A percentile compares a stretch with the other conserved stretches of the same genome.
phyloP scores from a whole-genome alignment of 805 yeast species.

The Maudiozyma serrabonitensis region DNA sequence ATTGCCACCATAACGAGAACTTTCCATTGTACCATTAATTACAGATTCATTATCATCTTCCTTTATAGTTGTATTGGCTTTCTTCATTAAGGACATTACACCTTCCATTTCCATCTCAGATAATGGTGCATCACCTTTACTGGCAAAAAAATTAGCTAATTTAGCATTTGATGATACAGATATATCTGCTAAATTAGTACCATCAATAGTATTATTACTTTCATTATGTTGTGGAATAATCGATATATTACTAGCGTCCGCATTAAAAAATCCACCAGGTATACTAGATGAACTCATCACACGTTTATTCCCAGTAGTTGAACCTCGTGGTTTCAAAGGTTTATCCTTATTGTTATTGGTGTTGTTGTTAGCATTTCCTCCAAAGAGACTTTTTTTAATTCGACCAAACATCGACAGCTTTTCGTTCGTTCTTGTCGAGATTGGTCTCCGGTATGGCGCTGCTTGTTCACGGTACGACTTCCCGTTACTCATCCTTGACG shows the following conservation, averaged over 20 bases:
- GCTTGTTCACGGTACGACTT: constrained; percentile 6
- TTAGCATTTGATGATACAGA: constrained; percentile 19
- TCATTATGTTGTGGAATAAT: neutral
- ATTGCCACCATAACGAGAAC: too few relatives aligned
- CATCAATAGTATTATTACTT: neutral
- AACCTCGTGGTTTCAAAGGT: neutral
- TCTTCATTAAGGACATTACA: constrained; percentile 51
- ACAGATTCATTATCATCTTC: neutral
- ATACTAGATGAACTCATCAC: constrained; percentile 3
- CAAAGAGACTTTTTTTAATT: constrained; percentile 1
- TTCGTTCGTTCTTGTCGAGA: constrained; percentile 1
- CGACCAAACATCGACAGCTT: constrained; percentile 1
- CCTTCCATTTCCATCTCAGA: constrained; percentile 73
- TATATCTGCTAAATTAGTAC: neutral
- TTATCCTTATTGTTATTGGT: neutral
- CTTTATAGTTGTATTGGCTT: constrained; percentile 8
- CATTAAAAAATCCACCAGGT: constrained; percentile 24
- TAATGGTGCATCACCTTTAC: constrained; percentile 66
- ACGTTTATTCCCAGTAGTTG: neutral
- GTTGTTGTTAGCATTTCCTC: neutral
- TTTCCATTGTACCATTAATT: neutral
- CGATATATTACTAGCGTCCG: constrained; percentile 6
- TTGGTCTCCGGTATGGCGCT: constrained; percentile 7
- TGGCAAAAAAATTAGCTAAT: constrained; percentile 59
- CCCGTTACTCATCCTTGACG: neutral